Percentiles rank a stretch among this genome's conserved stretches.
Conservation (phyloP, 108 stramenopile genomes). For the Mediolabrus comicus region DNA sequence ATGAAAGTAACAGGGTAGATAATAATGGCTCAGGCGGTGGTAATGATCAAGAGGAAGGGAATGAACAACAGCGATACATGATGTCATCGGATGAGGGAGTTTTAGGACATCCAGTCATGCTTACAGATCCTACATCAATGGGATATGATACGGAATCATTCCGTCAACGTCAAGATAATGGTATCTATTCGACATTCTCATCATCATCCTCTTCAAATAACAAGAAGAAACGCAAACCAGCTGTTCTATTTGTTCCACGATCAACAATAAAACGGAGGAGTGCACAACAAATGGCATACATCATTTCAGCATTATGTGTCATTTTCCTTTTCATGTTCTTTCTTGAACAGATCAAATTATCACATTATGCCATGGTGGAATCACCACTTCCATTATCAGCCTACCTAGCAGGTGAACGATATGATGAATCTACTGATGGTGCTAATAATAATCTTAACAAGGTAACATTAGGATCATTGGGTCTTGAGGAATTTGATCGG, state of each 20-base stretch:
- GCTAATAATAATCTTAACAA: neutral
- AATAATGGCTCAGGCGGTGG: neutral
- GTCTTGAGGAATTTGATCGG: neutral
- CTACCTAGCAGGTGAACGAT: constrained; percentile 31
- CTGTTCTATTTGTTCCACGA: constrained; percentile 25
- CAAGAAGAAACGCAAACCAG: constrained; percentile 1
- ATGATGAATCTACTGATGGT: neutral
- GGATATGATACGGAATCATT: constrained; percentile 24
- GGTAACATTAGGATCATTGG: neutral
- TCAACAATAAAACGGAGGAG: constrained; percentile 12
- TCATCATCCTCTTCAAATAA: neutral
- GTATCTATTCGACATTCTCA: neutral
- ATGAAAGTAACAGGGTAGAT: too few species aligned
- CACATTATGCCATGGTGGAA: constrained; percentile 37
- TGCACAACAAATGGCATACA: constrained; percentile 14
- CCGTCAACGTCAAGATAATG: neutral
- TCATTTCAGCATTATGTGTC: constrained; percentile 8
- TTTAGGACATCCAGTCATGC: constrained; percentile 34
- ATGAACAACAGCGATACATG: neutral
- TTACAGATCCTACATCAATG: constrained; percentile 25
- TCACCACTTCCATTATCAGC: constrained; percentile 36
- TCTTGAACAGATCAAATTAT: constrained; percentile 30
- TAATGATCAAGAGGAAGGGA: neutral
- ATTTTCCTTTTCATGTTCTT: constrained; percentile 23
- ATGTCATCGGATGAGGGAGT: constrained; percentile 2